Base-by-base conservation (phyloP, 2,329 filamentous ascomycete genomes). In the Hypoxylon sp. region DNA sequence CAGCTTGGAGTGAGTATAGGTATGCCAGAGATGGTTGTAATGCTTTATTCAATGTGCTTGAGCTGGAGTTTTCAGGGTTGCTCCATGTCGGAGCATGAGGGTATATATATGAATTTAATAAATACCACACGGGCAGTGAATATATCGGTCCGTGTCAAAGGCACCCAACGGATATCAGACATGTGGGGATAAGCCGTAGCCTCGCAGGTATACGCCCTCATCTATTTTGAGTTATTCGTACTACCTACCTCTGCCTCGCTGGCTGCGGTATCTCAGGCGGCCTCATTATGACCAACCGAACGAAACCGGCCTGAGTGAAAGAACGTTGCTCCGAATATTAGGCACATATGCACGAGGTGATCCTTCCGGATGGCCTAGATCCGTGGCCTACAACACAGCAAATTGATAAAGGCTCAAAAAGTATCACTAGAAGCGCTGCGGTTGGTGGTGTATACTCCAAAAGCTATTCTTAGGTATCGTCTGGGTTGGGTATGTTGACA, bases 341-440 rank as follows among this genome's bases (percentile, higher is more conserved):
- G 25, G 25, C 25, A 27, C 10, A 54, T 25, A 46, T 42, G 44
- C 54, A 35, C 54, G 51, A 62, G 35, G 14, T 17, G n/a, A 56
- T 62, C 60, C 62, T 40, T 14, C 51, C 50, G 68, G 65, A 61
- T 68, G 30, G 37, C 11, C 44, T 66, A 14, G 33, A 66, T 27
- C 68, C 68, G 68, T 35, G 46, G 44, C 33, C 56, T 42, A 50
- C 22, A 30, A 58, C 37, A 54, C 50, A 11, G 46, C 31, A 56
- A 56, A 20, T 22, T 37, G 17, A 27, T 31, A 13, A 25, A 49
- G 13, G 20, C 27, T 42, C 17, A 13, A n/a, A 35, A 13, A 33
- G 48, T 17, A 25, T 14, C 10, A 33, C 40, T 5, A 31, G 20
- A 51, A 53, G 51, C 35, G 11, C 25, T n/a, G 25, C 27, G 22